A percentile compares a stretch with the other conserved stretches of the same genome.
Evolutionary conservation across 306 rosid genomes (phyloP).

Genomic region (Glycine latifolia): DNA sequence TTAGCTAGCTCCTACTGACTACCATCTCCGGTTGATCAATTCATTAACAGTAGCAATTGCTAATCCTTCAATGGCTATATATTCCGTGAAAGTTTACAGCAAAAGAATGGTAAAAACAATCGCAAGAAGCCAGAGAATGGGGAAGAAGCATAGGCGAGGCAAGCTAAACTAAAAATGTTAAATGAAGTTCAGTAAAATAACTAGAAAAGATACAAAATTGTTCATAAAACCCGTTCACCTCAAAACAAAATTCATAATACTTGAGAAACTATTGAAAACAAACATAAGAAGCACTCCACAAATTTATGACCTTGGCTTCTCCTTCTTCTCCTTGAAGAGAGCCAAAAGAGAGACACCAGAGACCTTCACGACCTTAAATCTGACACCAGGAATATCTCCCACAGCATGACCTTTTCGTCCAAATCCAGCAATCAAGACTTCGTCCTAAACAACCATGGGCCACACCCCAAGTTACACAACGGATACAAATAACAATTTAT

Average conservation of each 20-base stretch:
- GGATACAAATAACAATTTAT: neutral
- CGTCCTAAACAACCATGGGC: conserved; percentile 64
- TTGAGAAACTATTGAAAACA: conserved; percentile 9
- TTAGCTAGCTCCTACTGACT: too few relatives aligned
- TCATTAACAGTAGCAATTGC: too few relatives aligned
- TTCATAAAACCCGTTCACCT: conserved; percentile 39
- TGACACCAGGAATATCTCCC: conserved; percentile 91
- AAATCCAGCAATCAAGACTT: conserved; percentile 85
- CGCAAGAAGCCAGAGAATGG: too few relatives aligned
- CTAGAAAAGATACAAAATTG: conserved; percentile 42
- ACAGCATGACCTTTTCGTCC: conserved; percentile 85
- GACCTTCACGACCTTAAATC: conserved; percentile 81
- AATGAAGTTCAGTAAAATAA: too few relatives aligned
- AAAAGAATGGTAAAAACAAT: too few relatives aligned
- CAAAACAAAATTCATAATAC: conserved; percentile 29
- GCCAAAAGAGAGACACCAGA: conserved; percentile 78
- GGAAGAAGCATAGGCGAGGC: too few relatives aligned
- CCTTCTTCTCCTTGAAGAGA: conserved; percentile 91
- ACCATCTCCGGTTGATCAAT: too few relatives aligned
- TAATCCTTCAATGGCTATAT: too few relatives aligned
- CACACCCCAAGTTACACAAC: neutral
- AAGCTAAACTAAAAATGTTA: too few relatives aligned
- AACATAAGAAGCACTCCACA: neutral
- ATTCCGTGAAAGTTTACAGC: too few relatives aligned
- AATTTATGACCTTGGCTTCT: conserved; percentile 75